A percentile compares a stretch with the other conserved stretches of the same genome.
These are phyloP conservation scores for Pleurotus sapidus DNA, from an alignment of 768 basidiomycete species.

Conservation along the genomic window DNA sequence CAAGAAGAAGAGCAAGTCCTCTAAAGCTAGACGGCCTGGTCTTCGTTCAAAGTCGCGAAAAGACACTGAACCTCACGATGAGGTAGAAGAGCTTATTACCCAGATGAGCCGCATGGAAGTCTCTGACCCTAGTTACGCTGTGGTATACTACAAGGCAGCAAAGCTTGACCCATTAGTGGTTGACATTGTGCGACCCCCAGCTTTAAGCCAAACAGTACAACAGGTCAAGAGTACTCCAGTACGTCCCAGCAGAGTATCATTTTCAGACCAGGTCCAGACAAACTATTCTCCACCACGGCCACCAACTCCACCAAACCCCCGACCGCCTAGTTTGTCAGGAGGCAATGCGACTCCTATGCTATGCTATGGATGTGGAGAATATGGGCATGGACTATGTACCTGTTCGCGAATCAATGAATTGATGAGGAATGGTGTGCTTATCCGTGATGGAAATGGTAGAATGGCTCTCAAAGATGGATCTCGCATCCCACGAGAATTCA, in stretches of 20 bases:
- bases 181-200: background rate
- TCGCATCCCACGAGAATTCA: background rate
- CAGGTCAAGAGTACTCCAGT: background rate
- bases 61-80: background rate
- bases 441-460: background rate
- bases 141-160: conserved; percentile 6
- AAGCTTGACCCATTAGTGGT: conserved; percentile 4
- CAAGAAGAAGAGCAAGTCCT: background rate
- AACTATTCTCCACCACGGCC: background rate
- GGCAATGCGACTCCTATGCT: background rate
- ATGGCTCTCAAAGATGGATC: background rate
- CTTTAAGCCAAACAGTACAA: background rate
- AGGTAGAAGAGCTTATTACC: conserved; percentile 6
- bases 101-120: conserved; percentile 6
- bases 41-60: no score
- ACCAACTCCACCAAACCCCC: background rate
- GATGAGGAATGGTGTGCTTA: background rate
- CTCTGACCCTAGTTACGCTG: background rate
- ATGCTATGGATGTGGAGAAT: conserved; percentile 3
- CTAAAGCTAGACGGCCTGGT: no score
- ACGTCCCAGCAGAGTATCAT: background rate
- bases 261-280: background rate
- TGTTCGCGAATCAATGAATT: background rate
- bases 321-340: background rate
- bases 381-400: background rate